Evolutionary conservation across 768 basidiomycete species (phyloP), one percentile per base, ranked within the genome.

Genomic region (Rickenella mellea): DNA sequence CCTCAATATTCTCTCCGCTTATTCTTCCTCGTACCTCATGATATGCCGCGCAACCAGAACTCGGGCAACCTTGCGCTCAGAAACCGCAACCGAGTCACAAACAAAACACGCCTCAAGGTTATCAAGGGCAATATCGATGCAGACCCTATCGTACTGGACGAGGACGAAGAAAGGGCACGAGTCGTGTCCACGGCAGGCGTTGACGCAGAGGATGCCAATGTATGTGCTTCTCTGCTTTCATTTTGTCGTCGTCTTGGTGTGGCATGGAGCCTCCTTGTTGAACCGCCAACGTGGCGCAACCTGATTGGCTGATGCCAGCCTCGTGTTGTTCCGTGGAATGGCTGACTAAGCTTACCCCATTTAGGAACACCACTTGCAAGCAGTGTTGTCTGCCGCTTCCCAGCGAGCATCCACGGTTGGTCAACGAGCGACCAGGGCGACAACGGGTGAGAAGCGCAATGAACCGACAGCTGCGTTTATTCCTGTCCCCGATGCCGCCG

Each of bases 191-290:
- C 86, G 17, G 83, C 85, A 31, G 89, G 89, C 53, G 89, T 92
- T 55, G 89, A 92, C 59, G 83, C 83, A 57, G 88, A 91, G 69
- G 89, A 92, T 56, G 87, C 88, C 62, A 89, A 90, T 64, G 89
- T 92, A 70, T 80, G 87, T 74, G 55, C 37, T 36, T 35, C 28
- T 51, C 51, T 52, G 56, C 53, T 58, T 59, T 55, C 46, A 55
- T 24, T 37, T 44, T 55, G 44, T 57, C 53, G 53, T 60, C 57
- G 51, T 48, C 51, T 55, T 53, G 51, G 48, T 54, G 62, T 36
- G 43, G 32, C 19, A 29, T 29, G 40, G 44, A 42, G 63, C 55
- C 55, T 58, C 63, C 61, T 68, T 66, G 71, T 71, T 66, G 56
- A 59, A 50, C 44, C 35, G 21, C 48, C 40, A 56, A 60, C 62